Evolutionary conservation across 768 basidiomycete genomes (phyloP), one percentile per base, ranked within the genome.

Genomic region (Mycena galericulata): DNA sequence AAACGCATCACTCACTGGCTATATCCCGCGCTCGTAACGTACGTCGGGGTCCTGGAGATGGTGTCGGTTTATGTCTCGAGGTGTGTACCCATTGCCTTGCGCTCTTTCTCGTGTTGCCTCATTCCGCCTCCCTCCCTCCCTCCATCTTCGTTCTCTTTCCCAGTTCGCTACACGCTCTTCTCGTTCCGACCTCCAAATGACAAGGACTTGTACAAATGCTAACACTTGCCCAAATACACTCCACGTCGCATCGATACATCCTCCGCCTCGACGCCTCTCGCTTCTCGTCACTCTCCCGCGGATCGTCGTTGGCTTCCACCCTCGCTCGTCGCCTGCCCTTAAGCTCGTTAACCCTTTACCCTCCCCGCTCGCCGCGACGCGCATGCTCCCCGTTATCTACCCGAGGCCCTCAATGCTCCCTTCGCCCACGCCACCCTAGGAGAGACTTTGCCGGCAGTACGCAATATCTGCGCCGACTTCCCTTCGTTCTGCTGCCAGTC

Each of bases 131-230:
- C 34, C 34, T n/a, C 40, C 18, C 40, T 41, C 40, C 40, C 43
- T 45, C 43, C 43, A 20, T 45, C 22, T 45, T 22, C 43, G n/a
- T 45, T 45, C 43, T 22, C 50, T 54, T 54, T 49, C 47, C 12
- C 47, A 49, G 47, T 49, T 29, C 26, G 26, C 27, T 49, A 15
- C 47, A 26, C 47, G 50, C 50, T 54, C 51, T 54, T 54, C 51
- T 54, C 34, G 34, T 34, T 36, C n/a, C n/a, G 9, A 36, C 51
- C 20, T 36, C 14, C 34, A 36, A 36, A 36, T 36, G 34, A 36
- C 34, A 6, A 20, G 34, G 34, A 36, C 34, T 6, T 36, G 8
- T 36, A 36, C 34, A 36, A 36, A 14, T 14, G 34, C 34, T 36
- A 36, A 36, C 34, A 14, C 34, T 36, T 7, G 34, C 34, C 34